A percentile compares a stretch with the other conserved stretches of the same genome.
These are phyloP conservation scores for Penicillium sp. DNA, from an alignment of 2,329 filamentous ascomycete species.

Conservation along the genomic window DNA sequence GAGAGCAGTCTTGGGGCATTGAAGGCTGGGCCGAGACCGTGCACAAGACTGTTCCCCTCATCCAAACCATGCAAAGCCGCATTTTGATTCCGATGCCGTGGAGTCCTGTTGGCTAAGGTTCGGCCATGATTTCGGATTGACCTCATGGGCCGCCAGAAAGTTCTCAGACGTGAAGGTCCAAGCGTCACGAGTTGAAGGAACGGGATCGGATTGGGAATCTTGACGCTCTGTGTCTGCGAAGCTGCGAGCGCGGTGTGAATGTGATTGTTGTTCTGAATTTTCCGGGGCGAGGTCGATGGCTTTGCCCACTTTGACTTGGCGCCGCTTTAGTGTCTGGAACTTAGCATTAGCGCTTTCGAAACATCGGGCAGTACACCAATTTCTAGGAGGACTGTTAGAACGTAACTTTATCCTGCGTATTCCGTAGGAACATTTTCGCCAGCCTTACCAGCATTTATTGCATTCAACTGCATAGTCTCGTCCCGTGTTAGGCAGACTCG, in stretches of 20 bases:
- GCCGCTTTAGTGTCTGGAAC: slow-evolving; percentile 24
- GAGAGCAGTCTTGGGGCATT: slow-evolving; percentile 93
- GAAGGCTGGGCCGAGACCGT: slow-evolving; percentile 97
- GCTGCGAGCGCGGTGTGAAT: slow-evolving; percentile 1
- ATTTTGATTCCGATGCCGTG: slow-evolving; percentile 95
- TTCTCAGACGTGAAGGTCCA: background rate
- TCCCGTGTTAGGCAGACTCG: slow-evolving; percentile 10
- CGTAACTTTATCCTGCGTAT: background rate
- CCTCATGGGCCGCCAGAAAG: background rate
- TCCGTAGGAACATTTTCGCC: background rate
- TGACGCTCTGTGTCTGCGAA: background rate
- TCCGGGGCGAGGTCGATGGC: slow-evolving; percentile 8
- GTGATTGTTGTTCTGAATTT: slow-evolving; percentile 5
- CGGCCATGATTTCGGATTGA: background rate
- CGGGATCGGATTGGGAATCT: background rate
- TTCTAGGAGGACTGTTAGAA: background rate
- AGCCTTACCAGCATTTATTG: background rate
- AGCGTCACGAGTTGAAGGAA: slow-evolving; percentile 4
- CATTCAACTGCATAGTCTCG: too few species aligned
- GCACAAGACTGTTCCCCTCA: slow-evolving; percentile 96
- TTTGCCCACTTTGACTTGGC: slow-evolving; percentile 15
- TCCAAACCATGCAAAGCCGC: slow-evolving; percentile 93
- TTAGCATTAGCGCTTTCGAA: slow-evolving; percentile 24
- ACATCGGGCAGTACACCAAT: slow-evolving; percentile 12
- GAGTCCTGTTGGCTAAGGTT: slow-evolving; percentile 79